These are phyloP conservation scores for Orbilia ellipsospora DNA, from an alignment of 2,329 filamentous ascomycete genomes.

Conservation along the genomic window DNA sequence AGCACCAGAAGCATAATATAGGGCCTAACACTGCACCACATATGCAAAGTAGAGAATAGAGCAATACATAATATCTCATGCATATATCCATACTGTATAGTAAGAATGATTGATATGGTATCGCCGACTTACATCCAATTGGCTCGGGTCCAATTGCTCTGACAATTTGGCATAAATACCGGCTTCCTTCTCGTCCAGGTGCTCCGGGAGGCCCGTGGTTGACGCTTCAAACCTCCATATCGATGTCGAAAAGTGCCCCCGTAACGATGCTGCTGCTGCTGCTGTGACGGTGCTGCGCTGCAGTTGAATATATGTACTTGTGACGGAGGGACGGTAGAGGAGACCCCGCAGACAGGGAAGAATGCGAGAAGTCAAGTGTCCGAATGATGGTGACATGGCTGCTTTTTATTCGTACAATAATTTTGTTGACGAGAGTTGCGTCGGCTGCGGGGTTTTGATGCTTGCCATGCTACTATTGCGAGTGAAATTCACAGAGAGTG, in stretches of 20 bases:
- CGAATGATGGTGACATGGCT: no score
- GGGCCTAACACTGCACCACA: no score
- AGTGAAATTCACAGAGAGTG: no score
- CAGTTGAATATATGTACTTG: no score
- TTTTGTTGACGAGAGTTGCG: neutral
- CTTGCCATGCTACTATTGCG: neutral
- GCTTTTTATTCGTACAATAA: neutral
- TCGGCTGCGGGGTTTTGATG: neutral
- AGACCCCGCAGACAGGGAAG: no score
- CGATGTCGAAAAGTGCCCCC: constrained; percentile 10
- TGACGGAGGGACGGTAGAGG: no score
- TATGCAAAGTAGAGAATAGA: no score
- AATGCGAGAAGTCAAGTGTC: no score
- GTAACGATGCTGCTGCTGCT: no score
- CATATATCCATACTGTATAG: neutral
- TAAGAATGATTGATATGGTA: neutral
- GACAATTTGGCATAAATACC: constrained; percentile 68
- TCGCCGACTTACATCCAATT: constrained; percentile 59
- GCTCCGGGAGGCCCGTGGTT: constrained; percentile 62
- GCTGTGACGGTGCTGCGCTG: no score
- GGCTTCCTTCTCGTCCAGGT: constrained; percentile 69
- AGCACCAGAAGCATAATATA: no score
- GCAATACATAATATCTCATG: neutral
- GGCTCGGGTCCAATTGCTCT: constrained; percentile 59
- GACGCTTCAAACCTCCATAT: neutral